These are phyloP conservation scores for Penicillium decumbens DNA, from an alignment of 2,329 filamentous ascomycete species.

Conservation along the genomic window DNA sequence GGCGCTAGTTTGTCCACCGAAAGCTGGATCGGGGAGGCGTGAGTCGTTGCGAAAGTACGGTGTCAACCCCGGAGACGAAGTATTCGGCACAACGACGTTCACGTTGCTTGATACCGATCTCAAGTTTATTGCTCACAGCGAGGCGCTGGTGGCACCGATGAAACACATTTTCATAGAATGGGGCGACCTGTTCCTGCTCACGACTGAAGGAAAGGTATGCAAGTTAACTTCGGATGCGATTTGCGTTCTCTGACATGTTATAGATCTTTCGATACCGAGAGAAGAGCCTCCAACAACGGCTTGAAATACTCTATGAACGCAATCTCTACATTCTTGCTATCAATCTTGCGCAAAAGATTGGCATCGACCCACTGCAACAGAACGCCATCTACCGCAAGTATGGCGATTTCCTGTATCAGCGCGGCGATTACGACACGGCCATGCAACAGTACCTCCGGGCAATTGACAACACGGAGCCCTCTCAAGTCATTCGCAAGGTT, in stretches of 20 bases:
- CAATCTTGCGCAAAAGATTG: conserved; percentile 83
- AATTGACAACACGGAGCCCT: conserved; percentile 93
- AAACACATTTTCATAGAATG: conserved; percentile 78
- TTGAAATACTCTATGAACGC: conserved; percentile 89
- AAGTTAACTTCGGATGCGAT: neutral
- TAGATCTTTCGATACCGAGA: conserved; percentile 85
- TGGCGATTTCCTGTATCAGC: conserved; percentile 90
- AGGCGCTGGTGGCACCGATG: conserved; percentile 75
- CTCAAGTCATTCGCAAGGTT: conserved; percentile 90
- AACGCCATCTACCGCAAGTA: conserved; percentile 91
- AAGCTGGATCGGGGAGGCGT: conserved; percentile 51
- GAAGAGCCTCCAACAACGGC: conserved; percentile 80
- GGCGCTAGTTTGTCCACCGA: conserved; percentile 75
- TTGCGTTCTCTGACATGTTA: conserved; percentile 24
- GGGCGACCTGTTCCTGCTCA: conserved; percentile 87
- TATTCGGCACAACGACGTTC: conserved; percentile 84
- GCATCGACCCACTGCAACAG: conserved; percentile 73
- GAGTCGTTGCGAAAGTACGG: conserved; percentile 70
- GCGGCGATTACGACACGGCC: conserved; percentile 93
- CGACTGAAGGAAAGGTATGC: conserved; percentile 80
- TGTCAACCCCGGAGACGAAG: conserved; percentile 64
- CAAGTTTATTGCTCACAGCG: conserved; percentile 82
- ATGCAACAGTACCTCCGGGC: conserved; percentile 98
- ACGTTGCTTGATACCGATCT: conserved; percentile 88
- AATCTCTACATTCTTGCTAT: conserved; percentile 91